A percentile compares a stretch with the other conserved stretches of the same genome.
These are phyloP conservation scores for Trypanosoma grayi DNA, from an alignment of 208 protist genomes.

Conservation along the genomic window DNA sequence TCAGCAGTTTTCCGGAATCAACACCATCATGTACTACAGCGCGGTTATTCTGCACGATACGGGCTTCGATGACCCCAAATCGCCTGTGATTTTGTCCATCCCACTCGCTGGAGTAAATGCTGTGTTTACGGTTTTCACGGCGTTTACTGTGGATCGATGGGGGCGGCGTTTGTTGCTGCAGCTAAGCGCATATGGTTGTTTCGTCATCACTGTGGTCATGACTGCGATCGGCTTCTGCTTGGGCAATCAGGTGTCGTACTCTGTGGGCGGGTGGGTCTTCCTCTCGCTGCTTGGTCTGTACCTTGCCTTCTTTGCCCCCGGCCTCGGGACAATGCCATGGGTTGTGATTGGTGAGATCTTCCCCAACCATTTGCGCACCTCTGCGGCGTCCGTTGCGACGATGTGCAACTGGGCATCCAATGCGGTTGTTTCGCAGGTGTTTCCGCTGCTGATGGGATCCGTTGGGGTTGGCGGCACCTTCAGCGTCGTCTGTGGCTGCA, in stretches of 20 bases:
- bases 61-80: conserved; percentile 68
- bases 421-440: conserved; percentile 84
- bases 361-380: conserved; percentile 76
- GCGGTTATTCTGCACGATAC: conserved; percentile 83
- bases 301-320: conserved; percentile 82
- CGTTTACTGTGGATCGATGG: conserved; percentile 83
- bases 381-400: conserved; percentile 78
- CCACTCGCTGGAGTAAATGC: conserved; percentile 89
- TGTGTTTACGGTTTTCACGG: conserved; percentile 69
- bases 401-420: conserved; percentile 92
- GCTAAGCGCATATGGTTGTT: conserved; percentile 65
- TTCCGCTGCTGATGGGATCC: conserved; percentile 78
- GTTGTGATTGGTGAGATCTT: conserved; percentile 91
- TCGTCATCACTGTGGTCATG: conserved; percentile 54
- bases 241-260: conserved; percentile 52
- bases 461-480: conserved; percentile 85
- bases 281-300: conserved; percentile 73
- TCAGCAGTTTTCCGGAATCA: conserved; percentile 92
- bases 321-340: conserved; percentile 91
- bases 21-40: conserved; percentile 95
- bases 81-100: conserved; percentile 79
- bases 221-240: conserved; percentile 61
- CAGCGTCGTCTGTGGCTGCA: conserved; percentile 60
- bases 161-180: conserved; percentile 74
- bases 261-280: conserved; percentile 70